phyloP scores from a whole-genome alignment of 2,329 filamentous ascomycete genomes.

The Ophiosphaerella narmari region DNA sequence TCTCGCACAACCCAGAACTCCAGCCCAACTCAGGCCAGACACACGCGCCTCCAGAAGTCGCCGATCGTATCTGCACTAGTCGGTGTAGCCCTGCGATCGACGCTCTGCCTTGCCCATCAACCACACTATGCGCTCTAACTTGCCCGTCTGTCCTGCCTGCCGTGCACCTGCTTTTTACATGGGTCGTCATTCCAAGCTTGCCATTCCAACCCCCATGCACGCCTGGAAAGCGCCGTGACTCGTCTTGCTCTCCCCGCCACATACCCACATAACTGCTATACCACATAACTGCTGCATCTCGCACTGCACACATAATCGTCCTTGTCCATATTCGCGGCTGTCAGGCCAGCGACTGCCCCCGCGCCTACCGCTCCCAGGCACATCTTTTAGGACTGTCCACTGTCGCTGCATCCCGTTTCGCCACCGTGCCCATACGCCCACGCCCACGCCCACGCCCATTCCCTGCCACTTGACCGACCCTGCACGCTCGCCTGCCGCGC shows the following conservation, averaged over 20 bases:
- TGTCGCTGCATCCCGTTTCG: neutral
- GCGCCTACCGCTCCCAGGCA: conserved; percentile 2
- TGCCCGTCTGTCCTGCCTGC: too few relatives aligned
- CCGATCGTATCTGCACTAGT: conserved; percentile 13
- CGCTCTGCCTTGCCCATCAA: conserved; percentile 21
- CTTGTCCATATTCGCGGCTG: conserved; percentile 10
- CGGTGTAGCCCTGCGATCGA: conserved; percentile 18
- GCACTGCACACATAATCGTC: neutral
- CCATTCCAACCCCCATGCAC: too few relatives aligned
- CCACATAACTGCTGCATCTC: neutral
- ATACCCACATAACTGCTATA: too few relatives aligned
- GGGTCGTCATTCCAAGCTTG: too few relatives aligned
- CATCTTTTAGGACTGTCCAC: conserved; percentile 13
- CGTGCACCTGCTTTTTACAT: too few relatives aligned
- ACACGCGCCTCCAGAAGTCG: neutral
- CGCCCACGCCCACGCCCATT: neutral
- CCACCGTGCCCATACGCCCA: neutral
- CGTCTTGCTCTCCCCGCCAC: conserved; percentile 4
- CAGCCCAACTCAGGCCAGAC: too few relatives aligned
- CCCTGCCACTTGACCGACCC: too few relatives aligned
- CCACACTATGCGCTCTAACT: conserved; percentile 4
- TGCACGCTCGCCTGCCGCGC: too few relatives aligned
- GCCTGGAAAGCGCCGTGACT: neutral
- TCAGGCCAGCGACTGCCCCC: conserved; percentile 4
- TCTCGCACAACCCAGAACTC: too few relatives aligned